Percentiles rank a stretch among this genome's conserved stretches.
Evolutionary conservation across 441 rosid species (phyloP).

Genomic region (Euphorbia neoarborescens): DNA sequence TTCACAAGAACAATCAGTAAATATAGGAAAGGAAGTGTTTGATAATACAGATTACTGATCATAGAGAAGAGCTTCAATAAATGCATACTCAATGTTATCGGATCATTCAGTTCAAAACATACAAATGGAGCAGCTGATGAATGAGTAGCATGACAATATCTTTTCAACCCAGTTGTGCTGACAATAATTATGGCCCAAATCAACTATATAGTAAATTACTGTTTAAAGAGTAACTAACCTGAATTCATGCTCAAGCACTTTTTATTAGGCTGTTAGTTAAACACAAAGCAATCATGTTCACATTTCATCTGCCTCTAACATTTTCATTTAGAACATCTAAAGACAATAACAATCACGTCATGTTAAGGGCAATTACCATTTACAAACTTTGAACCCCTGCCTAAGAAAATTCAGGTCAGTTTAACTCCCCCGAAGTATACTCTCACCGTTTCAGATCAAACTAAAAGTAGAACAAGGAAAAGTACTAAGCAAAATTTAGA

Average conservation of each 20-base stretch:
- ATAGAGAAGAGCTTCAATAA: background rate
- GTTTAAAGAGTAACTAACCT: slow-evolving; percentile 39
- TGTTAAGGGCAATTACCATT: background rate
- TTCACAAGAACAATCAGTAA: background rate
- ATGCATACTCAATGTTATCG: background rate
- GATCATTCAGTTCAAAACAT: slow-evolving; percentile 4
- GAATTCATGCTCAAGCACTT: too few species aligned
- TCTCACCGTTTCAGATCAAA: background rate
- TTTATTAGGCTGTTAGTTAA: too few species aligned
- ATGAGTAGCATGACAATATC: background rate
- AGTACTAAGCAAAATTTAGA: too few species aligned
- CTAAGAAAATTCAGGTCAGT: background rate
- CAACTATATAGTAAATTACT: background rate
- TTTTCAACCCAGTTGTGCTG: background rate
- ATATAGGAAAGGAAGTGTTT: background rate
- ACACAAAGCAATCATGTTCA: too few species aligned
- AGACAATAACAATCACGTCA: too few species aligned
- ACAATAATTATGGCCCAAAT: background rate
- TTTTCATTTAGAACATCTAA: too few species aligned
- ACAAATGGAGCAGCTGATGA: background rate
- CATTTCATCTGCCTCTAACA: too few species aligned
- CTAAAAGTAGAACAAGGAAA: too few species aligned
- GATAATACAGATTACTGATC: background rate
- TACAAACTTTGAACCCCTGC: slow-evolving; percentile 1
- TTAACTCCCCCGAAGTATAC: background rate